phyloP scores from a whole-genome alignment of 257 asterid genomes.

The Orobanche coerulescens region DNA sequence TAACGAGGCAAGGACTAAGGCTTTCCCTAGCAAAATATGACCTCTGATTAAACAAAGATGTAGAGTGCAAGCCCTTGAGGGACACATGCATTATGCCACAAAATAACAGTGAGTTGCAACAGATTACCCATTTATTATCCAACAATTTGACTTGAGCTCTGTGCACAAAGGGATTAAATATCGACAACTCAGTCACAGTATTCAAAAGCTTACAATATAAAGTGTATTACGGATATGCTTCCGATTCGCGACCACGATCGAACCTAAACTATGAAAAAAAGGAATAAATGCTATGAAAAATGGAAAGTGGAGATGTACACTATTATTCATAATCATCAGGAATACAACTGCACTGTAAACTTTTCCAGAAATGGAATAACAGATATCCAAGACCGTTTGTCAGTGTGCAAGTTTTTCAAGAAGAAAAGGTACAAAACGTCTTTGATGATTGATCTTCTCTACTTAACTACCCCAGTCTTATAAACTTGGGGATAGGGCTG shows the following conservation, averaged over 20 bases:
- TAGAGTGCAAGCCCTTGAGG: not conserved
- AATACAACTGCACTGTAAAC: not conserved
- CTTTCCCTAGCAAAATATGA: not conserved
- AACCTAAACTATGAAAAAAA: not conserved
- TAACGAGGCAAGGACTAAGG: conserved; percentile 1
- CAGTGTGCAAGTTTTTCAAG: conserved; percentile 4
- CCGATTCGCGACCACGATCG: not conserved
- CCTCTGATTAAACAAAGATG: not conserved
- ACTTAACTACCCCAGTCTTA: not conserved
- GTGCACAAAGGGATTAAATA: not conserved
- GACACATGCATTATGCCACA: not conserved
- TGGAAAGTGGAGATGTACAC: not conserved
- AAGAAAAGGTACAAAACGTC: not conserved
- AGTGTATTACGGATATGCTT: not conserved
- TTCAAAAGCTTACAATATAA: not conserved
- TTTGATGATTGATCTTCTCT: not conserved
- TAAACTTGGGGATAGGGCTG: conserved; percentile 2
- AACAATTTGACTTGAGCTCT: not conserved
- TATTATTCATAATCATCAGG: not conserved
- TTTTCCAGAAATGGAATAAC: too few relatives aligned
- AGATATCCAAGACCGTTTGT: too few relatives aligned
- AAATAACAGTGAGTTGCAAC: not conserved
- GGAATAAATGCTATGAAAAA: not conserved
- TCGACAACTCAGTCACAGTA: not conserved
- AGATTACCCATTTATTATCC: not conserved